These are phyloP conservation scores for Artemisia tridentata DNA, from an alignment of 129 eudicot species.

Conservation along the genomic window DNA sequence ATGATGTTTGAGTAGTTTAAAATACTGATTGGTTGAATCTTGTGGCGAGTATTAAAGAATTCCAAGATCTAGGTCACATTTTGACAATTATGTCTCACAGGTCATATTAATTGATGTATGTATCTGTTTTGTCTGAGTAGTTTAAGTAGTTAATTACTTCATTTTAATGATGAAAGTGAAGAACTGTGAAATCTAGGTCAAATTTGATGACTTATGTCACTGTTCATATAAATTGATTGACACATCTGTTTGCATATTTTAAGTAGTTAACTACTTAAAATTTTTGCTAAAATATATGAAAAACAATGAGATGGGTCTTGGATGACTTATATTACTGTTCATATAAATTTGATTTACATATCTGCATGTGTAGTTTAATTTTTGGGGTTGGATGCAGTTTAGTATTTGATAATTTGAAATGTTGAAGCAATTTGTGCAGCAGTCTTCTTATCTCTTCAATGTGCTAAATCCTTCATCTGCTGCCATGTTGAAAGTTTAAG, in stretches of 20 bases:
- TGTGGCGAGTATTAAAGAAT: no score
- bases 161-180: no score
- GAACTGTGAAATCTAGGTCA: no score
- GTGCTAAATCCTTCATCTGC: constrained; percentile 3
- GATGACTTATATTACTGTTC: background rate
- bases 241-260: background rate
- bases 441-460: background rate
- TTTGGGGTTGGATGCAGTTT: constrained; percentile 13
- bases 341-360: constrained; percentile 4
- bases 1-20: no score
- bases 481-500: background rate
- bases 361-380: background rate
- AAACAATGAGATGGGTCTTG: background rate
- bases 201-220: background rate
- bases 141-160: background rate
- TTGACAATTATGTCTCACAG: no score
- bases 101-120: background rate
- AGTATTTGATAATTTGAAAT: background rate
- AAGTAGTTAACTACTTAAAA: background rate
- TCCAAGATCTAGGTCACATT: no score
- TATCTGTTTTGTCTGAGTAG: constrained; percentile 3
- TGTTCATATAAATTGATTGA: background rate
- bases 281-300: background rate
- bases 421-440: background rate
- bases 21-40: no score